Percentiles rank a stretch among this genome's conserved stretches.
phyloP scores from a whole-genome alignment of 305 asterid genomes.

The Solanum hybrid region DNA sequence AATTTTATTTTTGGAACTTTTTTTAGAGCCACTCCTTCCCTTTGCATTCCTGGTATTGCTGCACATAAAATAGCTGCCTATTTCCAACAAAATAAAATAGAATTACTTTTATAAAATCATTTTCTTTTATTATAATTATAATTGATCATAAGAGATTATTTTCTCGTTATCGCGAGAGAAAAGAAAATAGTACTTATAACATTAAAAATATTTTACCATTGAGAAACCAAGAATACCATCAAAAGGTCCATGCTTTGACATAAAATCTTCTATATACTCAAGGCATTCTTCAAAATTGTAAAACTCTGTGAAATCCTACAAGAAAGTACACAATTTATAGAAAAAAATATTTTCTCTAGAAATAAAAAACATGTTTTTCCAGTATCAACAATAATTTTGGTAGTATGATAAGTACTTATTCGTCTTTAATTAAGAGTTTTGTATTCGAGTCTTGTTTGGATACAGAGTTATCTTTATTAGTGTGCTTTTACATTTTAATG shows the following conservation, averaged over 20 bases:
- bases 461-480: background rate
- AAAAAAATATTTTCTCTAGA: background rate
- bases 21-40: slow-evolving; percentile 21
- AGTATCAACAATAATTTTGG: background rate
- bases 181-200: too few species aligned
- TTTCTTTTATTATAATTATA: too few species aligned
- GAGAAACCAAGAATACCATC: slow-evolving; percentile 18
- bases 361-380: too few species aligned
- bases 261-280: slow-evolving; percentile 14
- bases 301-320: slow-evolving; percentile 21
- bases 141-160: too few species aligned
- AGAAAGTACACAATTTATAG: background rate
- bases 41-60: slow-evolving; percentile 30
- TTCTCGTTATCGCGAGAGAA: too few species aligned
- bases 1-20: slow-evolving; percentile 5
- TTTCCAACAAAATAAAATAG: background rate
- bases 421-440: too few species aligned
- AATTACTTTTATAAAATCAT: too few species aligned
- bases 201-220: too few species aligned
- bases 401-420: background rate
- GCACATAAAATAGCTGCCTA: slow-evolving; percentile 28
- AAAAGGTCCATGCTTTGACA: slow-evolving; percentile 24
- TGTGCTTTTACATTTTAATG: background rate
- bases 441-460: too few species aligned
- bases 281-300: slow-evolving; percentile 21